Percentiles rank a stretch among this genome's conserved stretches.
Conservation (phyloP, 1,139 yeast genomes). For the Taphrina sp. region DNA sequence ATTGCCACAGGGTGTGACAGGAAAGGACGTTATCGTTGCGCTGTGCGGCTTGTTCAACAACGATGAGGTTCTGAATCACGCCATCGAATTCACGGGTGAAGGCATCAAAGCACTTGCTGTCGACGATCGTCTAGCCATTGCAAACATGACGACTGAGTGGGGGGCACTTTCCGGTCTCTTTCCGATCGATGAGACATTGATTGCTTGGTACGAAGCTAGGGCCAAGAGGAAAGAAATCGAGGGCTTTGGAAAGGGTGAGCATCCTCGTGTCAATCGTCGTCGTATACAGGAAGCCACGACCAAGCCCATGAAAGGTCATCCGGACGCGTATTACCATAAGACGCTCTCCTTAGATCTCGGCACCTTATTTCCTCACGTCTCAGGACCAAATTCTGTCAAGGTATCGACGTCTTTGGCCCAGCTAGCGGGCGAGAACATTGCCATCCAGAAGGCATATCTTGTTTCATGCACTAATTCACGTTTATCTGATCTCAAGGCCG, state of each 20-base stretch:
- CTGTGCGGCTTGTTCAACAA: constrained; percentile 92
- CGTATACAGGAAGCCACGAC: constrained; percentile 52
- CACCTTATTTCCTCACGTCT: constrained; percentile 84
- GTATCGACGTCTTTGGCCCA: constrained; percentile 75
- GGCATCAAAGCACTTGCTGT: constrained; percentile 71
- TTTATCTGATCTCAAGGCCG: constrained; percentile 87
- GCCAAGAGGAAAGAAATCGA: constrained; percentile 65
- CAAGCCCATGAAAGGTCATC: constrained; percentile 53
- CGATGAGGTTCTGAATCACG: constrained; percentile 95
- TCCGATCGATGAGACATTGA: constrained; percentile 79
- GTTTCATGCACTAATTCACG: constrained; percentile 98
- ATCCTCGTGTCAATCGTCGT: constrained; percentile 72
- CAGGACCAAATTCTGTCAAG: constrained; percentile 97
- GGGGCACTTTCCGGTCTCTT: constrained; percentile 96
- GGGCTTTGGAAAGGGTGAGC: constrained; percentile 43
- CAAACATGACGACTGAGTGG: constrained; percentile 99
- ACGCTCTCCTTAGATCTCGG: constrained; percentile 75
- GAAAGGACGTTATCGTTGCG: constrained; percentile 95
- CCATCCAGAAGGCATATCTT: constrained; percentile 87
- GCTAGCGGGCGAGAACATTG: constrained; percentile 67
- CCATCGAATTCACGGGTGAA: constrained; percentile 92
- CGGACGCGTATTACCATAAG: constrained; percentile 82
- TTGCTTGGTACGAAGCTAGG: constrained; percentile 75
- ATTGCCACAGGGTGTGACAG: constrained; percentile 83
- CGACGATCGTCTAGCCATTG: constrained; percentile 91